A percentile compares a stretch with the other conserved stretches of the same genome.
Conservation (phyloP, 306 rosid species). For the Sophora flavescens region DNA sequence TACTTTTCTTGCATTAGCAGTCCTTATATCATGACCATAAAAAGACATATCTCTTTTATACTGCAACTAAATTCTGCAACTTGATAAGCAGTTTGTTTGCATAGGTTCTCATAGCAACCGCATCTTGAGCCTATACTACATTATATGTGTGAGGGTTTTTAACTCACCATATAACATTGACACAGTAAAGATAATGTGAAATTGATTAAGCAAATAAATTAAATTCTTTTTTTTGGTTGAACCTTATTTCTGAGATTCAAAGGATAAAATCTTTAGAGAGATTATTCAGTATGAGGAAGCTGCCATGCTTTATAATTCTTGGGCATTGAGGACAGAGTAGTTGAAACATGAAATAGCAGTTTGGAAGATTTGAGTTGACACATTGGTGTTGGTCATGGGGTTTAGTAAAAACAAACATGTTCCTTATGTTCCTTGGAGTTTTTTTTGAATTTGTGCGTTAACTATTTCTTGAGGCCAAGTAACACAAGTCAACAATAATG, state of each 20-base stretch:
- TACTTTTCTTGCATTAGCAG: constrained; percentile 1
- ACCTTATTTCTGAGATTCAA: constrained; percentile 2
- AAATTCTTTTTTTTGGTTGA: neutral
- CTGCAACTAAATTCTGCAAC: neutral
- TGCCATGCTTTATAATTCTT: neutral
- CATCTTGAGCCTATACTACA: constrained; percentile 21
- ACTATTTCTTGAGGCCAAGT: neutral
- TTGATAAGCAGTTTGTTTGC: constrained; percentile 16
- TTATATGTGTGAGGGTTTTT: neutral
- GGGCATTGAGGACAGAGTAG: constrained; percentile 1
- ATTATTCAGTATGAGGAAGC: constrained; percentile 10
- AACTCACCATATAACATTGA: neutral
- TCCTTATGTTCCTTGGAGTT: neutral
- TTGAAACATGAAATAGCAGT: constrained; percentile 26
- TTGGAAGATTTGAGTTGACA: neutral
- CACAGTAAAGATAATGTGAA: constrained; percentile 3
- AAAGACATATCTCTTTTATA: neutral
- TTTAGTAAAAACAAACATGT: constrained; percentile 1
- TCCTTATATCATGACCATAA: neutral
- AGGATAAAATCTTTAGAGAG: neutral
- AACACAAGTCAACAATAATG: neutral
- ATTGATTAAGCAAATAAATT: constrained; percentile 3
- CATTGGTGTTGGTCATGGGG: constrained; percentile 1
- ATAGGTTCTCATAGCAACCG: constrained; percentile 9
- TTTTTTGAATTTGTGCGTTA: neutral